These are phyloP conservation scores for Psilocybe azurescens DNA, from an alignment of 768 basidiomycete species.

Conservation along the genomic window DNA sequence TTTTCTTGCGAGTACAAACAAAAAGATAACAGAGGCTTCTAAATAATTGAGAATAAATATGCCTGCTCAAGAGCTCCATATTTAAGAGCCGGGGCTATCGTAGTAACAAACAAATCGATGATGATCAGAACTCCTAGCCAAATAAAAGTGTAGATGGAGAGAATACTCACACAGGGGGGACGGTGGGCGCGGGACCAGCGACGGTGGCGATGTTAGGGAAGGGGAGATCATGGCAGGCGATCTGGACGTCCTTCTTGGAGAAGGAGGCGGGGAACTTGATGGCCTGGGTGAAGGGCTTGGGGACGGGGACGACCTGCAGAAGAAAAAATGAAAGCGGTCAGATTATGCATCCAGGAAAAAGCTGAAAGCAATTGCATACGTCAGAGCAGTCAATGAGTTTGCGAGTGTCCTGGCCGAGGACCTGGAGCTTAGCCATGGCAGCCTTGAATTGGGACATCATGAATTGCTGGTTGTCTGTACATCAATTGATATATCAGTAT, in stretches of 20 bases:
- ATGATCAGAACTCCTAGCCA: not conserved
- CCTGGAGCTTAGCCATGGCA: conserved; percentile 40
- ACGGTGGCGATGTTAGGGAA: conserved; percentile 24
- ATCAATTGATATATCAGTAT: not conserved
- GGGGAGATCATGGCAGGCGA: conserved; percentile 16
- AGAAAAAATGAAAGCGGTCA: not conserved
- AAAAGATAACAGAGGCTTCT: not conserved
- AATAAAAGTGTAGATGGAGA: not conserved
- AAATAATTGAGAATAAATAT: conserved; percentile 2
- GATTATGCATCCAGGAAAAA: not conserved
- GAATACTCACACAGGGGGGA: conserved; percentile 20
- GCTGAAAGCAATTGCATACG: conserved; percentile 14
- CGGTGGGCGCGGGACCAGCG: conserved; percentile 22
- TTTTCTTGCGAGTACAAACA: not conserved
- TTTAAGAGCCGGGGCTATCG: conserved; percentile 15
- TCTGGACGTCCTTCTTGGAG: conserved; percentile 23
- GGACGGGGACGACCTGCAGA: conserved; percentile 17
- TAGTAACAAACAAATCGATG: not conserved
- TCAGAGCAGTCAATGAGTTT: conserved; percentile 42
- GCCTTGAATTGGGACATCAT: conserved; percentile 30
- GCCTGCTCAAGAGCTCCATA: not conserved
- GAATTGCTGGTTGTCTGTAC: conserved; percentile 24
- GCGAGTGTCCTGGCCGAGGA: conserved; percentile 31
- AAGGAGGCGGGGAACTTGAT: conserved; percentile 28
- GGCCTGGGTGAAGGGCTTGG: conserved; percentile 13